These are phyloP conservation scores for Talaromyces albobiverticillius DNA, from an alignment of 2,329 filamentous ascomycete genomes.

Conservation along the genomic window DNA sequence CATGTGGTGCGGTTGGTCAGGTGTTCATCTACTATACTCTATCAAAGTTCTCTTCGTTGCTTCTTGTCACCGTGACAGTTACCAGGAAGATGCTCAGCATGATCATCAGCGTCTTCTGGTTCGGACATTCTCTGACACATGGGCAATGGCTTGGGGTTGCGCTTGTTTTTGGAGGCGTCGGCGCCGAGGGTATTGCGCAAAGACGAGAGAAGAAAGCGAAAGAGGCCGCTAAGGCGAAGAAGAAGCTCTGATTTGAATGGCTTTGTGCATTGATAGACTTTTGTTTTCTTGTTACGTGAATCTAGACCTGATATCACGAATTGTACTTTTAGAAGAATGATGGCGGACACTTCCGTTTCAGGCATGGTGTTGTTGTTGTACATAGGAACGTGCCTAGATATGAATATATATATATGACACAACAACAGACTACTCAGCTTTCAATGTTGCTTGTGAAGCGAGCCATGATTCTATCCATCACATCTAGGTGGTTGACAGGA, in stretches of 20 bases:
- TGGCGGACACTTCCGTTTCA: neutral
- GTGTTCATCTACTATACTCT: slow-evolving; percentile 98
- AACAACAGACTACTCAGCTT: no score
- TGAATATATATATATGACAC: no score
- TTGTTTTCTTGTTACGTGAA: neutral
- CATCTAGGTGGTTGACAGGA: no score
- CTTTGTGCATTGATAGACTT: neutral
- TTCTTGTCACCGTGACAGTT: slow-evolving; percentile 94
- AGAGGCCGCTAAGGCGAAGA: slow-evolving; percentile 58
- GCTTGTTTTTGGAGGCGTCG: slow-evolving; percentile 92
- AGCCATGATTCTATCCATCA: no score
- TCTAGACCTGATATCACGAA: neutral
- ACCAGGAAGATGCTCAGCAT: slow-evolving; percentile 99
- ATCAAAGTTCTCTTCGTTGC: slow-evolving; percentile 82
- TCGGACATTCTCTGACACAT: slow-evolving; percentile 79
- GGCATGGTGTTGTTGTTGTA: no score
- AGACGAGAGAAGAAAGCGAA: slow-evolving; percentile 80
- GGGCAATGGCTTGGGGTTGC: slow-evolving; percentile 94
- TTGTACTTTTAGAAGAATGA: no score
- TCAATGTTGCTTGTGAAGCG: no score
- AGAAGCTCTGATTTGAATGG: slow-evolving; percentile 21
- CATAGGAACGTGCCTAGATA: no score
- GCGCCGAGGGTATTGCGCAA: slow-evolving; percentile 80
- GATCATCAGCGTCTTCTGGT: slow-evolving; percentile 92
- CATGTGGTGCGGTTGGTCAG: slow-evolving; percentile 88